Evolutionary conservation across 805 yeast genomes (phyloP), one percentile per base, ranked within the genome.

Genomic region (Hanseniaspora occidentalis): DNA sequence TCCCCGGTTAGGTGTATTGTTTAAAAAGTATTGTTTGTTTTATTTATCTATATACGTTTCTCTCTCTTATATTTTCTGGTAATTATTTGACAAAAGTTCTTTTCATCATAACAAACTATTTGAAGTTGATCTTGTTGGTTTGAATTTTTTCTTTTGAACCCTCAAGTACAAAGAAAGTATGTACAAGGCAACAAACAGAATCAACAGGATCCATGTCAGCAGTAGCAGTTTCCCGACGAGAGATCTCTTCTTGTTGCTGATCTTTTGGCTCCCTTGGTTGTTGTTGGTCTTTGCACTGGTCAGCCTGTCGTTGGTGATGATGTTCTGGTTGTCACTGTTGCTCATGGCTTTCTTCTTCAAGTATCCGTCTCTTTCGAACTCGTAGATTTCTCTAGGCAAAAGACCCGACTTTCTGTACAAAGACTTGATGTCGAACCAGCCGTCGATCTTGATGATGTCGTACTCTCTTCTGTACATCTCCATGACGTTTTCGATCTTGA

Each of bases 371-470:
- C 29, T 29, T 19, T 42, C 34, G 21, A 16, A 35, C 29, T 38
- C 39, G 26, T 38, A 24, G 22, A 26, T 27, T 18, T 42, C 44
- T n/a, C 31, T 35, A 19, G 44, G 41, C 10, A 42, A 24, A 9
- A 42, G 19, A 14, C 44, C 44, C 35, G 38, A 38, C 20, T 42
- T 42, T 38, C 41, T 38, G 39, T 42, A 42, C 7, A 42, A 29
- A 29, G 37, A 35, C 19, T 42, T 35, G 14, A 42, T 29, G 19
- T 42, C 41, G 25, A 29, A 42, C 41, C 41, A 38, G 11, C 41
- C 41, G 21, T 42, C 33, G 20, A 24, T 38, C 4, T 20, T 19
- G 2, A 23, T 17, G 6, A 26, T 8, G 10, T 25, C 24, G 24
- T 35, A 34, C 24, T 42, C 44, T 38, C 41, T 35, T 38, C 44